Percentiles rank a stretch among this genome's conserved stretches.
Conservation (phyloP, 805 yeast species). For the Spathaspora arborariae region DNA sequence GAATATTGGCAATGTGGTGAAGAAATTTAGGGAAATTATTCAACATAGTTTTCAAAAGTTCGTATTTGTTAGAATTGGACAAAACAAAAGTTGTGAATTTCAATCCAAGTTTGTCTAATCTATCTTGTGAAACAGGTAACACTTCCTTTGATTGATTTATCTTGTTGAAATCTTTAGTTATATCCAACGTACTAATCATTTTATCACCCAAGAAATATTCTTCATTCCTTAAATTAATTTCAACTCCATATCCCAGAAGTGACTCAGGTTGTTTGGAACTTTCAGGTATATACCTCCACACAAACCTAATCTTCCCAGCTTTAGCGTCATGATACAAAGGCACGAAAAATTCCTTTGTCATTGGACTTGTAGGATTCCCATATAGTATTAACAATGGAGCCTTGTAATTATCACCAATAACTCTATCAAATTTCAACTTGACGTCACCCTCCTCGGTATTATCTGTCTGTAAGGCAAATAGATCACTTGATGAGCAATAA, state of each 20-base stretch:
- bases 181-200: not conserved
- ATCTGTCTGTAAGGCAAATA: conserved; percentile 71
- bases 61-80: conserved; percentile 21
- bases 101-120: conserved; percentile 34
- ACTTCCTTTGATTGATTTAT: conserved; percentile 19
- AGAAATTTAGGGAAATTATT: conserved; percentile 57
- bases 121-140: conserved; percentile 22
- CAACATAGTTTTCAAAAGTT: conserved; percentile 35
- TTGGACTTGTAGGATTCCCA: conserved; percentile 53
- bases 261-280: conserved; percentile 18
- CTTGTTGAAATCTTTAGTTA: conserved; percentile 14
- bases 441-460: conserved; percentile 16
- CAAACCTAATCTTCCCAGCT: conserved; percentile 64
- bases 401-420: conserved; percentile 49
- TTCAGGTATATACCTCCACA: conserved; percentile 66
- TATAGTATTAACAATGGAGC: conserved; percentile 62
- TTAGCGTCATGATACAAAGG: conserved; percentile 57
- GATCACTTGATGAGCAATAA: conserved; percentile 66
- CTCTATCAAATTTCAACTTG: conserved; percentile 53
- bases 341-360: conserved; percentile 54
- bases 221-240: conserved; percentile 58
- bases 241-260: conserved; percentile 65
- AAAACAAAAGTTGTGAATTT: conserved; percentile 40
- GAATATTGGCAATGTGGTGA: conserved; percentile 22
- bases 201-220: conserved; percentile 39